Evolutionary conservation across 2,329 filamentous ascomycete genomes (phyloP).

Genomic region (Tothia fuscella): DNA sequence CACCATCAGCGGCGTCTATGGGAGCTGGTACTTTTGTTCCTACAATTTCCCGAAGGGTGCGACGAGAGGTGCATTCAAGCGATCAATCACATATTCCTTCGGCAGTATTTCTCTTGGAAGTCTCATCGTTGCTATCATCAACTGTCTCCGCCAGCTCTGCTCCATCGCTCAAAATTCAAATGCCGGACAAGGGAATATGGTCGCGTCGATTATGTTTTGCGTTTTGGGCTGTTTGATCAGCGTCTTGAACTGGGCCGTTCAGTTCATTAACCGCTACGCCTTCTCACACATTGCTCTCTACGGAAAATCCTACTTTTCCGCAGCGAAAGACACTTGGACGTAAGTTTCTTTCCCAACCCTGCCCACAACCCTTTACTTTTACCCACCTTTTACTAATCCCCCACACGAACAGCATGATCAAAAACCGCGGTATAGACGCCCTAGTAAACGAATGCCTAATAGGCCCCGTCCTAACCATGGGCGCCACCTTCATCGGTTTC

Average conservation of each 20-base stretch:
- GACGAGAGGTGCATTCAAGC: constrained; percentile 70
- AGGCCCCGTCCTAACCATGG: constrained; percentile 53
- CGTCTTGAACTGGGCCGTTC: constrained; percentile 71
- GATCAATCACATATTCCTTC: constrained; percentile 81
- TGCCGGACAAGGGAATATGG: constrained; percentile 54
- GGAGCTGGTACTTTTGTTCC: constrained; percentile 79
- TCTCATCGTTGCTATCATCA: constrained; percentile 74
- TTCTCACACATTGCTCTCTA: constrained; percentile 91
- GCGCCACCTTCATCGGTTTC: constrained; percentile 73
- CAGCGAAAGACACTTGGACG: constrained; percentile 80
- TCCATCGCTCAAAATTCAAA: constrained; percentile 61
- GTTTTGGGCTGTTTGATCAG: constrained; percentile 64
- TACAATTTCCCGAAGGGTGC: constrained; percentile 60
- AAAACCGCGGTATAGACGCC: constrained; percentile 80
- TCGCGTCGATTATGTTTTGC: constrained; percentile 58
- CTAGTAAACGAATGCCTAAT: constrained; percentile 79
- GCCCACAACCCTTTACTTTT: neutral
- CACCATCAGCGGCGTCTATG: constrained; percentile 78
- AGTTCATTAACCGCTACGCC: constrained; percentile 85
- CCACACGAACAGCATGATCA: constrained; percentile 76
- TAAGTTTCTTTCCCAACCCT: constrained; percentile 22
- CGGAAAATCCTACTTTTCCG: constrained; percentile 74
- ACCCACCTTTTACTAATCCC: neutral
- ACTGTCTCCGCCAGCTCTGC: constrained; percentile 70
- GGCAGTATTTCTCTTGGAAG: constrained; percentile 83